A percentile compares a stretch with the other conserved stretches of the same genome.
phyloP scores from a whole-genome alignment of 768 basidiomycete species.

The Russula sp. region DNA sequence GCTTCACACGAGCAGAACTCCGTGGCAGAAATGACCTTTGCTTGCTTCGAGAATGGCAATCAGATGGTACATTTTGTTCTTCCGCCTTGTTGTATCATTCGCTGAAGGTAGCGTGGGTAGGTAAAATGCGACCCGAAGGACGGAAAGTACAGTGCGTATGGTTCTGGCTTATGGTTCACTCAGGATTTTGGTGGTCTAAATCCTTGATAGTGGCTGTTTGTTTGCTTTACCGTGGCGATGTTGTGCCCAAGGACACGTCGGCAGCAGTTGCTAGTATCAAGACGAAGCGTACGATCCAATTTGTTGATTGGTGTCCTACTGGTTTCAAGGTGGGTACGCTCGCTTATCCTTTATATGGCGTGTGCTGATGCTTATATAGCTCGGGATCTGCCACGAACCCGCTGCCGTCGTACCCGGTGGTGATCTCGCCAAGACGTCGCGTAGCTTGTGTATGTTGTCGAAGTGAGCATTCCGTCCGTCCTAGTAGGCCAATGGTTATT shows the following conservation, averaged over 20 bases:
- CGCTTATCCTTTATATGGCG: background rate
- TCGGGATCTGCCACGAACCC: conserved; percentile 97
- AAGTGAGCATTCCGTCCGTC: conserved; percentile 42
- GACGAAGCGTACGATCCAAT: conserved; percentile 96
- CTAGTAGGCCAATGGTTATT: background rate
- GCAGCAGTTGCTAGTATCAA: conserved; percentile 90
- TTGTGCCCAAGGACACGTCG: conserved; percentile 94
- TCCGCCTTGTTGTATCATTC: background rate
- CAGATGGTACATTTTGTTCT: conserved; percentile 58
- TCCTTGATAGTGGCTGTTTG: conserved; percentile 71
- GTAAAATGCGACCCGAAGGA: conserved; percentile 91
- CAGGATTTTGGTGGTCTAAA: background rate
- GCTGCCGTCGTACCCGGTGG: conserved; percentile 88
- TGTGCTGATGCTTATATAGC: conserved; percentile 38
- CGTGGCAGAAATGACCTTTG: conserved; percentile 96
- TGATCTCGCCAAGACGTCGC: conserved; percentile 88
- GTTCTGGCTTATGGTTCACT: background rate
- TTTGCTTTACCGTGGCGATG: conserved; percentile 90
- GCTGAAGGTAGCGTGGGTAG: conserved; percentile 20
- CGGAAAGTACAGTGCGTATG: conserved; percentile 91
- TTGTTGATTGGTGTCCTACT: conserved; percentile 97
- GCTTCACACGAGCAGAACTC: conserved; percentile 96
- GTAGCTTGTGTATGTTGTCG: conserved; percentile 96
- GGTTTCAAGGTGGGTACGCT: conserved; percentile 68
- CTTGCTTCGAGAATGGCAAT: conserved; percentile 94